Conservation (phyloP, 371 early-diverging fungal genomes). For the Rhizopus arrhizus region DNA sequence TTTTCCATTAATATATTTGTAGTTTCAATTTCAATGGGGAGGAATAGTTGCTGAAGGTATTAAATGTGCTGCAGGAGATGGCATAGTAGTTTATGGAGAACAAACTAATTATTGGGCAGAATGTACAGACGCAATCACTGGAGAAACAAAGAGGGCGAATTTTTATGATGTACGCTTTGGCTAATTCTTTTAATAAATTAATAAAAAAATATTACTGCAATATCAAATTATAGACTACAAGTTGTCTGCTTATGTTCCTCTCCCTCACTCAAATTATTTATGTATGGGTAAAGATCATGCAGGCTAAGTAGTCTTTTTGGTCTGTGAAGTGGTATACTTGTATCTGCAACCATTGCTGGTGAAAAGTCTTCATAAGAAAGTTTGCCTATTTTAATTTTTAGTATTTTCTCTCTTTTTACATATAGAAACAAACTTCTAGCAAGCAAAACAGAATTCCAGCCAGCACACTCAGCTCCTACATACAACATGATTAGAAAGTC, state of each 20-base stretch:
- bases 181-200: neutral
- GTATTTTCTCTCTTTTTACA: neutral
- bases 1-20: no score
- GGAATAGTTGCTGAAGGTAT: no score
- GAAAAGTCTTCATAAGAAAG: constrained; percentile 33
- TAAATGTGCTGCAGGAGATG: constrained; percentile 17
- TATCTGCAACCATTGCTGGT: constrained; percentile 29
- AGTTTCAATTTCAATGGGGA: neutral
- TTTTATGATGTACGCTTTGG: neutral
- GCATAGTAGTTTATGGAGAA: constrained; percentile 4
- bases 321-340: constrained; percentile 14
- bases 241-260: neutral
- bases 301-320: constrained; percentile 19
- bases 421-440: constrained; percentile 29
- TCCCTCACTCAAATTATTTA: constrained; percentile 13
- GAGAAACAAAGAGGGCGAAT: neutral
- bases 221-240: neutral
- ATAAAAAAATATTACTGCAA: neutral
- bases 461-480: constrained; percentile 40
- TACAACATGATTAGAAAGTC: neutral
- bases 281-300: constrained; percentile 23
- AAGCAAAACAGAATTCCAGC: constrained; percentile 44
- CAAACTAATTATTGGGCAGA: constrained; percentile 2
- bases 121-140: neutral
- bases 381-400: constrained; percentile 15